phyloP scores from a whole-genome alignment of 176 grass and related monocot species.

The Hordeum marinum region DNA sequence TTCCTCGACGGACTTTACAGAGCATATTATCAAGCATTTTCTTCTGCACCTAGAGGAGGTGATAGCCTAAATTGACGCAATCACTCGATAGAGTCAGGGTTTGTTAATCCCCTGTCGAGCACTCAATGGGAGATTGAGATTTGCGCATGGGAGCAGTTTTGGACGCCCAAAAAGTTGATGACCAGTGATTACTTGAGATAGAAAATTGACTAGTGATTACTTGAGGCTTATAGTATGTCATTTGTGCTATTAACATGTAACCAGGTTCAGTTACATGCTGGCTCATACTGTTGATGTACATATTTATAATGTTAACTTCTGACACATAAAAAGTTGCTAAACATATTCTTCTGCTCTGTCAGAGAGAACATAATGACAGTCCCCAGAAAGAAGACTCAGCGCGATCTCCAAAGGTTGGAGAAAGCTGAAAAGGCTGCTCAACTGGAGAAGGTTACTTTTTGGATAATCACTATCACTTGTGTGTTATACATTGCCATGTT shows the following conservation, averaged over 20 bases:
- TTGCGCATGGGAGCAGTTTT: too few relatives aligned
- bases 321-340: constrained; percentile 9
- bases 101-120: not conserved
- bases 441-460: constrained; percentile 72
- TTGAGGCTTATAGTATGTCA: not conserved
- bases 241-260: not conserved
- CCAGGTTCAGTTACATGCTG: constrained; percentile 2
- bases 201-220: not conserved
- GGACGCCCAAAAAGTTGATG: too few relatives aligned
- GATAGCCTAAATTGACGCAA: not conserved
- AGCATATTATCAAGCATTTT: not conserved
- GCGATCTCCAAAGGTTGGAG: constrained; percentile 57
- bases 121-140: not conserved
- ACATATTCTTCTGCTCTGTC: constrained; percentile 12
- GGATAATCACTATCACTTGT: not conserved
- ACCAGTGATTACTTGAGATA: too few relatives aligned
- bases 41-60: not conserved
- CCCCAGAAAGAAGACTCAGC: constrained; percentile 66
- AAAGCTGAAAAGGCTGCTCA: constrained; percentile 85
- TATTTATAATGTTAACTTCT: not conserved
- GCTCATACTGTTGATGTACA: constrained; percentile 1
- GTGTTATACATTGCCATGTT: not conserved
- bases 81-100: not conserved
- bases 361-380: constrained; percentile 96
- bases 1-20: not conserved